Evolutionary conservation across 768 basidiomycete genomes (phyloP).

Genomic region (Mycena albidolilacea): DNA sequence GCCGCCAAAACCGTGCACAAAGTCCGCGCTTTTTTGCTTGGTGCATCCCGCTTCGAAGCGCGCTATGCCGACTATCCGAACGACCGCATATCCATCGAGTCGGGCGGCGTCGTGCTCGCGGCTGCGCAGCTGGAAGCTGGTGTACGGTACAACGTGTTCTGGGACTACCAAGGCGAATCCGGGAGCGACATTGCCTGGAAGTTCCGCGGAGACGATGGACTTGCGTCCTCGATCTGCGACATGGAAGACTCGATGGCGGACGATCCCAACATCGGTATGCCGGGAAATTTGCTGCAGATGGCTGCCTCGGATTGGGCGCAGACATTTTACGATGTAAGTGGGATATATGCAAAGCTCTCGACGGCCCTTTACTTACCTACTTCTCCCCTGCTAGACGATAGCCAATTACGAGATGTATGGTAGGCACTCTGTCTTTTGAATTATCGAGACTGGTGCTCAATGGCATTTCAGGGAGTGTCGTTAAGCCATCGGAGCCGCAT

Average conservation of each 20-base stretch:
- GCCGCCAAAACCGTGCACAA: constrained; percentile 24
- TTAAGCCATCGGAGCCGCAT: constrained; percentile 12
- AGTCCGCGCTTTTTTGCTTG: constrained; percentile 28
- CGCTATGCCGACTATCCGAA: constrained; percentile 18
- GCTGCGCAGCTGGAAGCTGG: constrained; percentile 21
- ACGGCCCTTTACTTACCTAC: too few species aligned
- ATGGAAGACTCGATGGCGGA: constrained; percentile 35
- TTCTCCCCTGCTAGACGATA: constrained; percentile 1
- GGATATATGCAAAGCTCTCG: too few species aligned
- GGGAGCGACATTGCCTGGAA: constrained; percentile 25
- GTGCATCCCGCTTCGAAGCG: constrained; percentile 25
- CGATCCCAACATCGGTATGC: constrained; percentile 27
- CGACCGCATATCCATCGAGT: constrained; percentile 12
- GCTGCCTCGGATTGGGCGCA: constrained; percentile 22
- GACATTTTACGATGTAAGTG: constrained; percentile 29
- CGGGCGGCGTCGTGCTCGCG: constrained; percentile 11
- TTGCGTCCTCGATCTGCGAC: background rate
- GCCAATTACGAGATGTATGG: constrained; percentile 27
- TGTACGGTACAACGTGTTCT: constrained; percentile 21
- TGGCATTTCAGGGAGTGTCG: constrained; percentile 15
- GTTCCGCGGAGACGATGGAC: constrained; percentile 27
- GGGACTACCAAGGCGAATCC: constrained; percentile 27
- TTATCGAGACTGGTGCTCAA: background rate
- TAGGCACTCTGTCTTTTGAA: background rate
- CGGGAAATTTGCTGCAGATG: constrained; percentile 29